These are phyloP conservation scores for Salix suchowensis DNA, from an alignment of 345 rosid genomes.

Conservation along the genomic window DNA sequence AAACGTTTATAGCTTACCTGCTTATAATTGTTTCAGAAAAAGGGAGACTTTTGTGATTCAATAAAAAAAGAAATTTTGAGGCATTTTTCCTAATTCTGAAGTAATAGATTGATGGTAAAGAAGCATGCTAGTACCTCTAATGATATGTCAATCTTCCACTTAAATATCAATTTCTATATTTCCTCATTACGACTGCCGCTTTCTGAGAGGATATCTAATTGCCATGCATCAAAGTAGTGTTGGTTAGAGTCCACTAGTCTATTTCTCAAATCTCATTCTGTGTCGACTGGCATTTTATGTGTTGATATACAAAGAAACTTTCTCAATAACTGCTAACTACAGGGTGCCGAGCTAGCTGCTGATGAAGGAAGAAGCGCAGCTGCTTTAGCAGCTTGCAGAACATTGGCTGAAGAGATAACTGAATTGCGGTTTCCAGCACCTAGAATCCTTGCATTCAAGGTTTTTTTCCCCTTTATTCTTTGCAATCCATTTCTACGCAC, in stretches of 20 bases:
- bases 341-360: conserved; percentile 94
- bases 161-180: neutral
- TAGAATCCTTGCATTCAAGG: conserved; percentile 93
- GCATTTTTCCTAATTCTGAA: neutral
- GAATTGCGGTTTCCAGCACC: conserved; percentile 96
- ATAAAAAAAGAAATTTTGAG: neutral
- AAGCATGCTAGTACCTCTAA: neutral
- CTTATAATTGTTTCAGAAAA: neutral
- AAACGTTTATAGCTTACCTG: neutral
- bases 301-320: neutral
- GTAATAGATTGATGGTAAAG: neutral
- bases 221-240: neutral
- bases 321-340: neutral
- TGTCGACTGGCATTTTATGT: neutral
- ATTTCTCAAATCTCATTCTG: neutral
- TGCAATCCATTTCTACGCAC: neutral
- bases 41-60: neutral
- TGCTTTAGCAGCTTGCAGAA: conserved; percentile 91
- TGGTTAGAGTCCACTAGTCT: neutral
- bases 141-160: neutral
- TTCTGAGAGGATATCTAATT: neutral
- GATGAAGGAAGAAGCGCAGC: conserved; percentile 87
- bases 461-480: conserved; percentile 10
- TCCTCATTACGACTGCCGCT: neutral
- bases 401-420: conserved; percentile 90